Evolutionary conservation across 768 basidiomycete genomes (phyloP).

Genomic region (Lactarius trivialis): DNA sequence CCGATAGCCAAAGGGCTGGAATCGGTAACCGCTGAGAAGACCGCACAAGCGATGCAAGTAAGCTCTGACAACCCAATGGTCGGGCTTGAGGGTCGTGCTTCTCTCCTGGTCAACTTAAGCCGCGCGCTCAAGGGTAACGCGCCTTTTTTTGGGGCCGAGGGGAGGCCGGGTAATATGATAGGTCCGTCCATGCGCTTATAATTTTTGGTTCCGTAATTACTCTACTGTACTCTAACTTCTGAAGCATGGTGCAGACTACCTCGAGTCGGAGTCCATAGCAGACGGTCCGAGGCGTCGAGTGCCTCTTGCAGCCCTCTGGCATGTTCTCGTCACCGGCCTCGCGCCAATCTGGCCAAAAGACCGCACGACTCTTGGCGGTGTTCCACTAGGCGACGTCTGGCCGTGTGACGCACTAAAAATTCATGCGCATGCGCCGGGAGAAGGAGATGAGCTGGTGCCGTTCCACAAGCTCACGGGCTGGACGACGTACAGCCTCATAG

Average conservation of each 20-base stretch:
- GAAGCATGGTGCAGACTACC: conserved; percentile 47
- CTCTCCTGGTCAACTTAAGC: conserved; percentile 66
- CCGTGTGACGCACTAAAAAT: conserved; percentile 54
- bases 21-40: conserved; percentile 50
- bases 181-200: conserved; percentile 37
- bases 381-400: conserved; percentile 91
- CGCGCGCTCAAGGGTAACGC: conserved; percentile 60
- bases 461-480: conserved; percentile 97
- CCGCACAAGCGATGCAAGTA: conserved; percentile 76
- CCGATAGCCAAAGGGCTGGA: conserved; percentile 62
- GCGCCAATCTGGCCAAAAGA: conserved; percentile 84
- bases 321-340: conserved; percentile 72
- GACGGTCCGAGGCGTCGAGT: conserved; percentile 42
- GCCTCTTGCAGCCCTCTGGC: conserved; percentile 75
- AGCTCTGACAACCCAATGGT: conserved; percentile 74
- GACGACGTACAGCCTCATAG: conserved; percentile 85
- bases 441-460: conserved; percentile 72
- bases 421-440: conserved; percentile 27
- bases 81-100: conserved; percentile 80
- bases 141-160: conserved; percentile 64
- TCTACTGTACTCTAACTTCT: not conserved
- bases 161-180: conserved; percentile 76
- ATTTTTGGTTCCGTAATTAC: not conserved
- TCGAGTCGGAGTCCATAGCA: conserved; percentile 47
- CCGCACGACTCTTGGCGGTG: conserved; percentile 56